Evolutionary conservation across 2,329 filamentous ascomycete species (phyloP).

Genomic region (Nannizzia gypsea): DNA sequence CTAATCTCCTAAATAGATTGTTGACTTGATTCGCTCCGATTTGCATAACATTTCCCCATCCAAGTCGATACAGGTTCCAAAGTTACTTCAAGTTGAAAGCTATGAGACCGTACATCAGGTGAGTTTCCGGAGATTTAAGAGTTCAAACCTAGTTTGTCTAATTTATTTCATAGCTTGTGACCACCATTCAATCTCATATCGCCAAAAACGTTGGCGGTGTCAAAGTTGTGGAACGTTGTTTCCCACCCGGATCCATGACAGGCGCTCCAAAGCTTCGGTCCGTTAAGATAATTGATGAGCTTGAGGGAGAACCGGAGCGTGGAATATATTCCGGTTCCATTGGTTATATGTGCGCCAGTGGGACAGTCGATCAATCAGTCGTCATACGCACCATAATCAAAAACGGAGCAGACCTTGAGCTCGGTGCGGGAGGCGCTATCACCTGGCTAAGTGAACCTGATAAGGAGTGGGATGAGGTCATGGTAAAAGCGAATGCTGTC

Average conservation of each 20-base stretch:
- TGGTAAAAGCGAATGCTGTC: conserved; percentile 51
- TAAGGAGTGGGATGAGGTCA: conserved; percentile 86
- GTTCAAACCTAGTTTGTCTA: conserved; percentile 13
- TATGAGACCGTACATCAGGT: conserved; percentile 87
- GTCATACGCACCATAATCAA: conserved; percentile 70
- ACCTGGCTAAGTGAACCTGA: conserved; percentile 69
- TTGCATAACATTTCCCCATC: conserved; percentile 72
- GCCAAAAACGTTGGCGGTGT: conserved; percentile 12
- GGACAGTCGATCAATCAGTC: conserved; percentile 81
- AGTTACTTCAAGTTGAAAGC: conserved; percentile 77
- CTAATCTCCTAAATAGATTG: conserved; percentile 42
- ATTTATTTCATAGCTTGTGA: conserved; percentile 9
- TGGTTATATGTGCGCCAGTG: conserved; percentile 78
- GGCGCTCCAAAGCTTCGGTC: conserved; percentile 89
- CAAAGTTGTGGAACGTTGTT: conserved; percentile 12
- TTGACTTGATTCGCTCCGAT: conserved; percentile 90
- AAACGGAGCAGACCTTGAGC: conserved; percentile 25
- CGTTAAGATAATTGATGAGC: conserved; percentile 62
- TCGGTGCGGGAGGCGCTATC: conserved; percentile 83
- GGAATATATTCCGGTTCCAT: conserved; percentile 80
- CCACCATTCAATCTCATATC: conserved; percentile 14
- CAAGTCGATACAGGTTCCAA: conserved; percentile 59
- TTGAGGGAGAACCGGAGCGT: conserved; percentile 51
- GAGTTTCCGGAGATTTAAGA: conserved; percentile 45
- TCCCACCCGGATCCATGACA: conserved; percentile 92